Evolutionary conservation across 2,329 filamentous ascomycete genomes (phyloP).

Genomic region (Botrytis squamosa): DNA sequence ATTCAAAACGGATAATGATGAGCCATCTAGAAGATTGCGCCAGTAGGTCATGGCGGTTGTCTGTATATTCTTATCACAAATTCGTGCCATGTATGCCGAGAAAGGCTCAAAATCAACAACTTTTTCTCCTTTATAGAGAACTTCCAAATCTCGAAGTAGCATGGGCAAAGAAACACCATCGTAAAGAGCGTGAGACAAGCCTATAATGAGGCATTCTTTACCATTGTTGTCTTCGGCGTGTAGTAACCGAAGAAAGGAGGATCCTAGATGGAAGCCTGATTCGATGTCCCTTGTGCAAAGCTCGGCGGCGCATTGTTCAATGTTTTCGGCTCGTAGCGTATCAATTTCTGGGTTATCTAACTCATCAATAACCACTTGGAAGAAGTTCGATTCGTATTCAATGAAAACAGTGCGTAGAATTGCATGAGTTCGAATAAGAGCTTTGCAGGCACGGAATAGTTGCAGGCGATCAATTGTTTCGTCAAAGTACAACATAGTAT

Average conservation of each 20-base stretch:
- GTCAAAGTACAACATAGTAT: slow-evolving; percentile 41
- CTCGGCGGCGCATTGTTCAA: slow-evolving; percentile 38
- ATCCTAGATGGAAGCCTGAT: slow-evolving; percentile 41
- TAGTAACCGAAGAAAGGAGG: slow-evolving; percentile 41
- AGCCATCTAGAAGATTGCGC: slow-evolving; percentile 44
- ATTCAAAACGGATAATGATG: slow-evolving; percentile 25
- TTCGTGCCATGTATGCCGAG: slow-evolving; percentile 41
- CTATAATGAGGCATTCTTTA: slow-evolving; percentile 42
- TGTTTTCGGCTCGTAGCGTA: slow-evolving; percentile 30
- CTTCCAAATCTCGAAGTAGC: slow-evolving; percentile 28
- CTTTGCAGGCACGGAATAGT: slow-evolving; percentile 37
- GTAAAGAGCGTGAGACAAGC: slow-evolving; percentile 57
- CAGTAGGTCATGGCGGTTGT: slow-evolving; percentile 44
- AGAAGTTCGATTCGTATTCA: slow-evolving; percentile 39
- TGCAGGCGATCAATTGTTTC: slow-evolving; percentile 33
- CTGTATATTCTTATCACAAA: slow-evolving; percentile 30
- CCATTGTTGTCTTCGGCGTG: slow-evolving; percentile 30
- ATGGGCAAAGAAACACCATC: slow-evolving; percentile 60
- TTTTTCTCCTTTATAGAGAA: slow-evolving; percentile 39
- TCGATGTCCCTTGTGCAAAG: slow-evolving; percentile 41
- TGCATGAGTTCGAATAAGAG: slow-evolving; percentile 37
- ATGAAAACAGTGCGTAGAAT: slow-evolving; percentile 44
- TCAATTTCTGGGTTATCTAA: slow-evolving; percentile 38
- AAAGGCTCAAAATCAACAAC: slow-evolving; percentile 41
- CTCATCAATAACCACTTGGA: slow-evolving; percentile 41